Percentiles rank a stretch among this genome's conserved stretches.
phyloP scores from a whole-genome alignment of 2,329 filamentous ascomycete genomes.

The Aspergillus hiratsukae region DNA sequence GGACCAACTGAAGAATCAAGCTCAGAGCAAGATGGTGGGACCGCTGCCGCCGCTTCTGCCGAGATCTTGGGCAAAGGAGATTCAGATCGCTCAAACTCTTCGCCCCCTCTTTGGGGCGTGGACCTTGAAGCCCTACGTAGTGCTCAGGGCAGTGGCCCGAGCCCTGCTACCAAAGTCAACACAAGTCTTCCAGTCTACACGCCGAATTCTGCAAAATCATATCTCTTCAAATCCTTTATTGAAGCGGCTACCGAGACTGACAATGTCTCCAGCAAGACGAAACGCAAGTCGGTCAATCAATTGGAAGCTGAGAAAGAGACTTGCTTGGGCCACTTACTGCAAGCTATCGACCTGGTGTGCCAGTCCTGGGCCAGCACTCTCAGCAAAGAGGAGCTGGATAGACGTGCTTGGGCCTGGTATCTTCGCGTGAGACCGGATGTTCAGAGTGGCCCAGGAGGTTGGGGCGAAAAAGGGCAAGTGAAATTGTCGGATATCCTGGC shows the following conservation, averaged over 20 bases:
- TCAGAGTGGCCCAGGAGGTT: constrained; percentile 67
- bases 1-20: constrained; percentile 22
- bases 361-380: constrained; percentile 68
- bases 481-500: constrained; percentile 61
- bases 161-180: constrained; percentile 15
- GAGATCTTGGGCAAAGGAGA: constrained; percentile 11
- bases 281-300: constrained; percentile 45
- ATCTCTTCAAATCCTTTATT: constrained; percentile 49
- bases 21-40: background rate
- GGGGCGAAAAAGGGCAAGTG: constrained; percentile 75
- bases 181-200: constrained; percentile 66
- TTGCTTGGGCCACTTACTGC: constrained; percentile 66
- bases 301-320: constrained; percentile 60
- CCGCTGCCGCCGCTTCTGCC: background rate
- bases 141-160: constrained; percentile 31
- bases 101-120: constrained; percentile 54
- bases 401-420: constrained; percentile 79
- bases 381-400: constrained; percentile 63
- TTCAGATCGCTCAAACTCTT: constrained; percentile 5
- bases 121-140: constrained; percentile 54
- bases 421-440: constrained; percentile 70
- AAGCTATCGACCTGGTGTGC: constrained; percentile 66
- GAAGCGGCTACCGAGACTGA: constrained; percentile 8
- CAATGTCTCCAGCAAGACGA: constrained; percentile 33
- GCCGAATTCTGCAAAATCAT: constrained; percentile 63